phyloP scores from a whole-genome alignment of 2,329 filamentous ascomycete species.

The Trichoderma sp. region DNA sequence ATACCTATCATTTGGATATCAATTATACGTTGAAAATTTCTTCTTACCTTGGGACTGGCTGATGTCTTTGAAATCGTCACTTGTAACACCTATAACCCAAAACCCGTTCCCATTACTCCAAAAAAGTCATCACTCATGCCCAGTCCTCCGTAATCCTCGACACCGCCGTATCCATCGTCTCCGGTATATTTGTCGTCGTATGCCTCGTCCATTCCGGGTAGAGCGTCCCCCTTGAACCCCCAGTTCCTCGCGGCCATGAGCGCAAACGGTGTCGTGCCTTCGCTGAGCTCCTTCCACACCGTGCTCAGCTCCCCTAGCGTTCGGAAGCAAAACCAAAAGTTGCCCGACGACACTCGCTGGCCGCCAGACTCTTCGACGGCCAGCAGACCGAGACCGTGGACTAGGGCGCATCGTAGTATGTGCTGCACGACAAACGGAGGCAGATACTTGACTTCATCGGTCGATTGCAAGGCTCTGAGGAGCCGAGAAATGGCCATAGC shows the following conservation, averaged over 20 bases:
- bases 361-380: neutral
- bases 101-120: neutral
- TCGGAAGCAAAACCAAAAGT: slow-evolving; percentile 20
- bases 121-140: neutral
- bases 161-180: neutral
- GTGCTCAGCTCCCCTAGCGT: slow-evolving; percentile 9
- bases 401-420: slow-evolving; percentile 5
- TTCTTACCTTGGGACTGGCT: neutral
- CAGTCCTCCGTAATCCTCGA: neutral
- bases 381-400: slow-evolving; percentile 5
- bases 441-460: neutral
- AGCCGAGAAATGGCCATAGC: slow-evolving; percentile 6
- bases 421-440: slow-evolving; percentile 13
- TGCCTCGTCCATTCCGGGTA: neutral
- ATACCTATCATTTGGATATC: neutral
- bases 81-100: neutral
- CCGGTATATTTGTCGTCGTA: neutral
- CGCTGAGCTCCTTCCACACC: slow-evolving; percentile 18
- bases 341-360: slow-evolving; percentile 9
- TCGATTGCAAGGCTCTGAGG: slow-evolving; percentile 2
- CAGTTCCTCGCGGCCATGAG: slow-evolving; percentile 14
- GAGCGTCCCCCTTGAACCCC: slow-evolving; percentile 6
- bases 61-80: neutral
- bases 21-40: neutral
- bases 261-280: slow-evolving; percentile 5